Conservation (phyloP, 805 yeast genomes). For the Saccharomycopsis schoenii region DNA sequence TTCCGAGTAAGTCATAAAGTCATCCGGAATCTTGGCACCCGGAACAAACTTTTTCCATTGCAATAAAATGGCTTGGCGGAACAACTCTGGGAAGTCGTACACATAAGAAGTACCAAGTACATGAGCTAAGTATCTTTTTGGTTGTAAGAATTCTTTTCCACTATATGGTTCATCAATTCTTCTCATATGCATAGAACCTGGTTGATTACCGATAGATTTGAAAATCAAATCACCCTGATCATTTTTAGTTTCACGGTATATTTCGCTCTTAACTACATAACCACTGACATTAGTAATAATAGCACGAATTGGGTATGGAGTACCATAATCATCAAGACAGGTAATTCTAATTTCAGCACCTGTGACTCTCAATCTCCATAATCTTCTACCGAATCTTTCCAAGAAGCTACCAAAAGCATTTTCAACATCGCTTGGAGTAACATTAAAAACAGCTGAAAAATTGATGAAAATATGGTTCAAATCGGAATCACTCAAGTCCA, state of each 20-base stretch:
- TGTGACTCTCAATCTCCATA: constrained; percentile 93
- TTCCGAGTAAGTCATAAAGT: constrained; percentile 70
- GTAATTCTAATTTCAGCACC: constrained; percentile 96
- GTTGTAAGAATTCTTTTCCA: constrained; percentile 95
- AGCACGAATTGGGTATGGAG: constrained; percentile 93
- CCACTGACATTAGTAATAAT: constrained; percentile 95
- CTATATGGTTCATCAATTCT: constrained; percentile 95
- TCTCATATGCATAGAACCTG: constrained; percentile 96
- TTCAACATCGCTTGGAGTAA: constrained; percentile 92
- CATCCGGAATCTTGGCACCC: constrained; percentile 55
- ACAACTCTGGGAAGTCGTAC: constrained; percentile 97
- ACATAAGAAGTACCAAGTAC: constrained; percentile 97
- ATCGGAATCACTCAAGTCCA: constrained; percentile 91
- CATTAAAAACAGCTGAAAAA: constrained; percentile 91
- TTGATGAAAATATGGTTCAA: constrained; percentile 95
- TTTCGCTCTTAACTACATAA: constrained; percentile 90
- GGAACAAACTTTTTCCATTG: constrained; percentile 71
- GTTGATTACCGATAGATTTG: constrained; percentile 77
- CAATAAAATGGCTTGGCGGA: constrained; percentile 81
- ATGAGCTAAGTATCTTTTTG: constrained; percentile 97
- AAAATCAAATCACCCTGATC: constrained; percentile 93
- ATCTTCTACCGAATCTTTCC: constrained; percentile 93
- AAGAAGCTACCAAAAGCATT: constrained; percentile 96
- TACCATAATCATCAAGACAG: constrained; percentile 81
- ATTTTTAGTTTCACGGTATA: constrained; percentile 90